Evolutionary conservation across 2,329 filamentous ascomycete species (phyloP).

Genomic region (Penicillium sp.): DNA sequence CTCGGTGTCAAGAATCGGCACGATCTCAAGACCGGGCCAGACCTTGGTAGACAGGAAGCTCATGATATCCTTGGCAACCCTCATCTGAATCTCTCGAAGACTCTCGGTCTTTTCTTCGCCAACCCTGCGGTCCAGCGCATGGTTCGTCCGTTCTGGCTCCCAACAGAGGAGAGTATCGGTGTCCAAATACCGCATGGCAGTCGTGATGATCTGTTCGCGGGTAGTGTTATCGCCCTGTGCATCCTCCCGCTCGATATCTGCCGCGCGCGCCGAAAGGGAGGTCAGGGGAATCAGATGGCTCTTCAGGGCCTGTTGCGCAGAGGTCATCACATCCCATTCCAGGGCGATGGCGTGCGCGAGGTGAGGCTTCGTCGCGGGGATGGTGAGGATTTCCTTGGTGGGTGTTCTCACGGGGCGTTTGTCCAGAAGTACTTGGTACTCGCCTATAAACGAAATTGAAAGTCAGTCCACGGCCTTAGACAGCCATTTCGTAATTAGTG

Average conservation of each 20-base stretch:
- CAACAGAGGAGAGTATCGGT: conserved; percentile 94
- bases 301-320: conserved; percentile 78
- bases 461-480: background rate
- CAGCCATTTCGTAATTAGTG: conserved; percentile 2
- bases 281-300: conserved; percentile 89
- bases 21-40: conserved; percentile 80
- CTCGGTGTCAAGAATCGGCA: conserved; percentile 74
- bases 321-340: conserved; percentile 87
- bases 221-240: conserved; percentile 50
- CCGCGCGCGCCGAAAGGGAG: conserved; percentile 74
- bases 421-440: conserved; percentile 71
- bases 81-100: conserved; percentile 70
- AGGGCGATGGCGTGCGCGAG: conserved; percentile 82
- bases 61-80: conserved; percentile 68
- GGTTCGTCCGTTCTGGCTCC: conserved; percentile 59
- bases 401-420: conserved; percentile 74
- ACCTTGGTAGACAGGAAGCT: conserved; percentile 67
- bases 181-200: conserved; percentile 79
- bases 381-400: conserved; percentile 65
- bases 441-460: conserved; percentile 34
- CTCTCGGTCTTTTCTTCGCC: conserved; percentile 53
- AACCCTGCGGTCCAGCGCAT: conserved; percentile 48
- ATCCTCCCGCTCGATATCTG: conserved; percentile 76
- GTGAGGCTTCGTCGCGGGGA: conserved; percentile 73
- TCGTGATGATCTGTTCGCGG: conserved; percentile 63